Conservation (phyloP, 2,329 filamentous ascomycete genomes). For the Thermothelomyces thermophilus region DNA sequence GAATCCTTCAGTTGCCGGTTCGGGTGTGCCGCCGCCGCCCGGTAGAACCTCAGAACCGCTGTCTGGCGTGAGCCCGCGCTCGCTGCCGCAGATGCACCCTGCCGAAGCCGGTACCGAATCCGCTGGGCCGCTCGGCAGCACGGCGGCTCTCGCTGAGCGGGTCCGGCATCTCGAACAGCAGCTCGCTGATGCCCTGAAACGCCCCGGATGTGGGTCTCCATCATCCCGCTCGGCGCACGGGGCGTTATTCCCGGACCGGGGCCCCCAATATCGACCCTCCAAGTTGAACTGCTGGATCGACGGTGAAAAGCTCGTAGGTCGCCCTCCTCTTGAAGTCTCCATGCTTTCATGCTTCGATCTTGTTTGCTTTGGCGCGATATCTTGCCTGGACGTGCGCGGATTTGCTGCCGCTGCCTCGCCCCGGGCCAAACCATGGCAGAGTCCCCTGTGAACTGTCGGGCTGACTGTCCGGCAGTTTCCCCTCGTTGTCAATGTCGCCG, state of each 20-base stretch:
- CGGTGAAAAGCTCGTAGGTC: slow-evolving; percentile 35
- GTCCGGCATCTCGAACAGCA: slow-evolving; percentile 40
- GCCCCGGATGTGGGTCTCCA: slow-evolving; percentile 10
- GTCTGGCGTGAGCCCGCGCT: slow-evolving; percentile 11
- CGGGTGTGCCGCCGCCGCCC: not conserved
- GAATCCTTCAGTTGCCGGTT: not conserved
- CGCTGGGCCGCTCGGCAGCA: slow-evolving; percentile 5
- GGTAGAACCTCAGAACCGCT: slow-evolving; percentile 9
- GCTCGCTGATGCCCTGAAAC: slow-evolving; percentile 28
- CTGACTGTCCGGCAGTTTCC: slow-evolving; percentile 24
- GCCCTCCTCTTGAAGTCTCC: not conserved
- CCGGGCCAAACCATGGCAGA: not conserved
- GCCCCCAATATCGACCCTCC: slow-evolving; percentile 35
- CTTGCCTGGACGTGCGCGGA: not conserved
- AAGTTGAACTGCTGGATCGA: slow-evolving; percentile 48
- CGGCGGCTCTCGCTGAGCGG: slow-evolving; percentile 30
- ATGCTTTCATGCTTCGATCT: not conserved
- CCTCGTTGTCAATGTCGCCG: slow-evolving; percentile 21
- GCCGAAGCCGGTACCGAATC: not conserved
- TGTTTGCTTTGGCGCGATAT: not conserved
- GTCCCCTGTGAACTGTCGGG: slow-evolving; percentile 3
- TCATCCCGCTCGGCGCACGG: slow-evolving; percentile 7
- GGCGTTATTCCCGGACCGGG: slow-evolving; percentile 2
- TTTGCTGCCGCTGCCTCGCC: not conserved
- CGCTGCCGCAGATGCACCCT: slow-evolving; percentile 7